These are phyloP conservation scores for Beauveria brongniartii DNA, from an alignment of 2,329 filamentous ascomycete genomes.

Conservation along the genomic window DNA sequence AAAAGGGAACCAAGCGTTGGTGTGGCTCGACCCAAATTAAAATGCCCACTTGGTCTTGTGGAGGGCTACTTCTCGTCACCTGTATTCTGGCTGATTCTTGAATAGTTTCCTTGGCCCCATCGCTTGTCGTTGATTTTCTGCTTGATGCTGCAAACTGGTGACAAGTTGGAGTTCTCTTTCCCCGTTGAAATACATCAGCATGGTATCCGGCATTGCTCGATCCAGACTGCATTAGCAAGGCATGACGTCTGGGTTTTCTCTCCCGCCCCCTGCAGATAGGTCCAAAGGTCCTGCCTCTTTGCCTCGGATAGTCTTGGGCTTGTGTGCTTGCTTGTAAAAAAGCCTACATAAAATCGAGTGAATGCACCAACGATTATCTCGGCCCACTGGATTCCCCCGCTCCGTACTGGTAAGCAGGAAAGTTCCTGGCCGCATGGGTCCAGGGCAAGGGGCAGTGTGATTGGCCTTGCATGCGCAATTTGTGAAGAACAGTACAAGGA, in stretches of 20 bases:
- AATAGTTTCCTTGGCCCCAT: background rate
- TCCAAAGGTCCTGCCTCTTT: no score
- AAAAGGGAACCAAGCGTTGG: background rate
- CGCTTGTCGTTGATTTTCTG: no score
- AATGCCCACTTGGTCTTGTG: background rate
- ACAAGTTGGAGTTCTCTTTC: background rate
- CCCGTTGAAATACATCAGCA: background rate
- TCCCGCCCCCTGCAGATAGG: background rate
- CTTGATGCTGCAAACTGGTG: background rate
- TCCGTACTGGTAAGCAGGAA: background rate
- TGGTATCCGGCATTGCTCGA: background rate
- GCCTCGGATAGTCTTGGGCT: background rate
- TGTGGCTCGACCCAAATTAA: background rate
- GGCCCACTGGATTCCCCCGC: conserved; percentile 1
- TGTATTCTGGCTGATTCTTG: background rate
- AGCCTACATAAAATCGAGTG: background rate
- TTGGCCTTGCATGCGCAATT: conserved; percentile 7
- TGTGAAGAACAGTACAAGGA: background rate
- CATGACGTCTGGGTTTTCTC: background rate
- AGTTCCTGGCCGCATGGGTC: background rate
- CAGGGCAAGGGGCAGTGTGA: background rate
- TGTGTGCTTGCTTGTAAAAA: background rate
- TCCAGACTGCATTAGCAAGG: conserved; percentile 1
- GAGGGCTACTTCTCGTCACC: background rate
- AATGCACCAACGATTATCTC: background rate